Conservation (phyloP, 2,329 filamentous ascomycete species). For the Pseudogymnoascus sp. region DNA sequence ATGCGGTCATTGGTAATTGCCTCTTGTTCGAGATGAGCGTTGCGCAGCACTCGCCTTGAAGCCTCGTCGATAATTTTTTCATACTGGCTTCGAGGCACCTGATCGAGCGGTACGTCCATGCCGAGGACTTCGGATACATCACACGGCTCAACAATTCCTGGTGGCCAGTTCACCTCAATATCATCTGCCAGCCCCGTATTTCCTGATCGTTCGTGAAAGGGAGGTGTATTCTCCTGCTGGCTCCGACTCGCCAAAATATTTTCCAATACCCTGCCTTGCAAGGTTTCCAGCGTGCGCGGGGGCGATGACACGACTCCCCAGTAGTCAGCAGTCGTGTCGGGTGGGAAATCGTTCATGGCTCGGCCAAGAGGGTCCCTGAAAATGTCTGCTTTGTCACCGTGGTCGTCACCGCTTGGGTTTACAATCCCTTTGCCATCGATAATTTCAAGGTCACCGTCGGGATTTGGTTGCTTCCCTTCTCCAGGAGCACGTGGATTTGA, state of each 20-base stretch:
- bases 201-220: neutral
- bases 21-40: neutral
- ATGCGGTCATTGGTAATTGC: conserved; percentile 29
- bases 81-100: neutral
- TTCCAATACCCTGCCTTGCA: neutral
- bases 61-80: neutral
- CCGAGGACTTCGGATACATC: conserved; percentile 2
- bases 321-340: neutral
- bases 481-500: conserved; percentile 46
- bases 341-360: neutral
- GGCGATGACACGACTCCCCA: conserved; percentile 2
- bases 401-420: conserved; percentile 51
- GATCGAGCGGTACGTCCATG: neutral
- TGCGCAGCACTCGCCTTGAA: neutral
- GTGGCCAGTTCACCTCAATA: neutral
- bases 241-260: neutral
- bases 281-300: neutral
- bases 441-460: conserved; percentile 58
- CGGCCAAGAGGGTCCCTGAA: neutral
- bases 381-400: neutral
- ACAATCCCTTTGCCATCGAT: conserved; percentile 53
- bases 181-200: neutral
- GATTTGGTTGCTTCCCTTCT: conserved; percentile 58
- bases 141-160: neutral
- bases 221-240: neutral